phyloP scores from a whole-genome alignment of 176 grass and related monocot genomes.

The Oryza glumipatula region DNA sequence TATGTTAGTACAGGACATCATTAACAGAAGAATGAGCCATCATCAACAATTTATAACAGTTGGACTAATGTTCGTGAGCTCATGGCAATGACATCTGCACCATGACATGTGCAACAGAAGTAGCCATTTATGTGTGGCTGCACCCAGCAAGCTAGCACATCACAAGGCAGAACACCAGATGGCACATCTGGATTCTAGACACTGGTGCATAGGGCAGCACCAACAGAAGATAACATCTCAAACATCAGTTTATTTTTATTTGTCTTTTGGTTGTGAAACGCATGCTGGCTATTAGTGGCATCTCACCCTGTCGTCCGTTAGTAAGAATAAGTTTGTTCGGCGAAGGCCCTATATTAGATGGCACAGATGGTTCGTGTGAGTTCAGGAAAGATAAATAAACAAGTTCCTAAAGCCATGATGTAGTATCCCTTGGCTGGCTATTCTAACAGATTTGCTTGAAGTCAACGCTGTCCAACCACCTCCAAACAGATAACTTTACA shows the following conservation, averaged over 20 bases:
- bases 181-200: neutral
- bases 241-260: neutral
- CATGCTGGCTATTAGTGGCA: neutral
- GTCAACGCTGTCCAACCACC: neutral
- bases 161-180: neutral
- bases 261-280: neutral
- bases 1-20: neutral
- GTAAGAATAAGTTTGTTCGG: neutral
- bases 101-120: neutral
- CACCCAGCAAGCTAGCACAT: neutral
- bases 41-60: neutral
- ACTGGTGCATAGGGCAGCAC: neutral
- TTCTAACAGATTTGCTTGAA: neutral
- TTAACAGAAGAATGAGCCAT: neutral
- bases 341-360: neutral
- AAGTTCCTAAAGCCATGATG: neutral
- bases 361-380: neutral
- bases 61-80: neutral
- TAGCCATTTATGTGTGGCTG: neutral
- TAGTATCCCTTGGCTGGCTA: neutral
- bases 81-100: neutral
- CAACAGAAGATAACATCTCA: neutral
- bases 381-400: neutral
- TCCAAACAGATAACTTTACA: neutral
- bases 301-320: neutral